Evolutionary conservation across 2,329 filamentous ascomycete species (phyloP), one percentile per base, ranked within the genome.

Genomic region (Trichoderma simmonsii): DNA sequence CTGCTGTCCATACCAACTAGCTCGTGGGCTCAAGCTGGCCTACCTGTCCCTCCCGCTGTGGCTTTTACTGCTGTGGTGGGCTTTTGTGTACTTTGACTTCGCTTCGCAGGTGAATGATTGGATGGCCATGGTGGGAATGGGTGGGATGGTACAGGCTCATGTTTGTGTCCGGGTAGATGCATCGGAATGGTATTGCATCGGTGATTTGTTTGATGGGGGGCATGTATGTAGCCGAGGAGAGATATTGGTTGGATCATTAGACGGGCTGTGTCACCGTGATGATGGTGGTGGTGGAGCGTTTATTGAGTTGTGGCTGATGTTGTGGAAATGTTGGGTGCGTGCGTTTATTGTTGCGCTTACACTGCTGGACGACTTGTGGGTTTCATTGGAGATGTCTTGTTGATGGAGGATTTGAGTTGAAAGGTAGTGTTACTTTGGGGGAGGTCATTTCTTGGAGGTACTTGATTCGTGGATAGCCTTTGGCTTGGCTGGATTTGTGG

Each of bases 101-200:
- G 63, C 63, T 66, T 66, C 48, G 9, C 8, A 6, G 14, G 48
- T 56, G 63, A 18, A 56, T 28, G 63, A 66, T 66, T 56, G 63
- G 63, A 66, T 5, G 32, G 34, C 8, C 30, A 30, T 24, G 30
- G 1, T 14, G 48, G 21, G 30, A 7, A n/a, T 48, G 11, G 63
- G 48, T 32, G 54, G 48, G 63, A 66, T 51, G 63, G 15, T 21
- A 56, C 63, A 48, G 56, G 36, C 34, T 32, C 63, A 66, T 32
- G 26, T 34, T 60, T 60, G 65, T 62, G 66, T 34, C 28, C 66
- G 66, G 66, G 57, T 70, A 62, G 57, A 51, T 70, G 66, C 66
- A 36, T 61, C 57, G 57, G 57, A 21, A 62, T 48, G 57, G 39
- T 32, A 28, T 54, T 61, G 66, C 57, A 34, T 70, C 66, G 66